Percentiles rank a stretch among this genome's conserved stretches.
Evolutionary conservation across 306 rosid species (phyloP).

Genomic region (Fragaria ananassa): DNA sequence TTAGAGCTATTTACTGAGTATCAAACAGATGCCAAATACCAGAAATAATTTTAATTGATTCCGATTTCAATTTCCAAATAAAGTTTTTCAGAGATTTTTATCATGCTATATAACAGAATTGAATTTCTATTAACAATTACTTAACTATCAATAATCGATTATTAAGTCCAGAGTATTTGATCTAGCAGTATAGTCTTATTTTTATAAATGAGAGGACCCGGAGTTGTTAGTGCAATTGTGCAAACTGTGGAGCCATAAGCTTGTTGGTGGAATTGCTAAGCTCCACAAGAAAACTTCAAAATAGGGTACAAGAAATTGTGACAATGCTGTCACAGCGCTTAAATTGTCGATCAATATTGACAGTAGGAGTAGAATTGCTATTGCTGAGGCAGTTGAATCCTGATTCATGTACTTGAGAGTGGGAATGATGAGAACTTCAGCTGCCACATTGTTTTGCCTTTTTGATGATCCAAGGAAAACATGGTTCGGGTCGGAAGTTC

Average conservation of each 20-base stretch:
- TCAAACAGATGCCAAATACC: neutral
- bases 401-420: slow-evolving; percentile 71
- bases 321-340: slow-evolving; percentile 78
- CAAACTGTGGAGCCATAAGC: slow-evolving; percentile 72
- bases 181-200: no score
- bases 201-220: no score
- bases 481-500: slow-evolving; percentile 81
- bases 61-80: no score
- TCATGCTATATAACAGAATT: no score
- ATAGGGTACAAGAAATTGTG: slow-evolving; percentile 53
- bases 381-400: slow-evolving; percentile 68
- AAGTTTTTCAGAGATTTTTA: no score
- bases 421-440: slow-evolving; percentile 90
- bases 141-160: no score
- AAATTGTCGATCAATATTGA: slow-evolving; percentile 80
- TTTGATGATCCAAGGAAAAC: slow-evolving; percentile 77
- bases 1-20: neutral
- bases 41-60: neutral
- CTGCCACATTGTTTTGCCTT: slow-evolving; percentile 92
- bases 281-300: slow-evolving; percentile 35
- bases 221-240: slow-evolving; percentile 62
- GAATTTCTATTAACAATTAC: no score
- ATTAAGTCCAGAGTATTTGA: no score
- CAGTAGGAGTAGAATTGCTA: slow-evolving; percentile 68
- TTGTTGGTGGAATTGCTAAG: slow-evolving; percentile 64